Evolutionary conservation across 208 protist genomes (phyloP).

Genomic region (Endotrypanum monterogeii): DNA sequence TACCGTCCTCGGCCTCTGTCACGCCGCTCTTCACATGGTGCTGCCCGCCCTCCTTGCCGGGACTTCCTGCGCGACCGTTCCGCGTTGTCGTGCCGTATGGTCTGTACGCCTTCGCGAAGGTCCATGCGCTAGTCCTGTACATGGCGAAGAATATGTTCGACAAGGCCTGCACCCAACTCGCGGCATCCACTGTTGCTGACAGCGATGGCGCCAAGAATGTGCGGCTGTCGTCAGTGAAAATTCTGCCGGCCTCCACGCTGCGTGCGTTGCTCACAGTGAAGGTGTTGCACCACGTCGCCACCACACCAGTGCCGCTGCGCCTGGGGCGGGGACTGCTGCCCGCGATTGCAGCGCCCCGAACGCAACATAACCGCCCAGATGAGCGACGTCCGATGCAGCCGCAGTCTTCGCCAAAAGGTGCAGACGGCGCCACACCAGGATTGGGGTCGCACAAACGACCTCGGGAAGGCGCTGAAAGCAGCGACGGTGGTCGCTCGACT

Average conservation of each 20-base stretch:
- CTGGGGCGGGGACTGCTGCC: neutral
- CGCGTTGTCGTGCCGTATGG: conserved; percentile 57
- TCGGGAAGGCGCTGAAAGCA: neutral
- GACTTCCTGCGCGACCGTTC: conserved; percentile 57
- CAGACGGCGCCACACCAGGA: neutral
- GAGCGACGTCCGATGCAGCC: neutral
- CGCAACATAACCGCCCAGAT: neutral
- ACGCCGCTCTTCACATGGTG: conserved; percentile 60
- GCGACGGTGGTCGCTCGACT: neutral
- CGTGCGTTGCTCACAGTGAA: conserved; percentile 62
- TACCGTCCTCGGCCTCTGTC: conserved; percentile 12
- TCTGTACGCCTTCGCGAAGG: conserved; percentile 44
- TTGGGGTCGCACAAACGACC: neutral
- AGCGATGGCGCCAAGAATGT: neutral
- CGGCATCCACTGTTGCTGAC: neutral
- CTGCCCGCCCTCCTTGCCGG: conserved; percentile 76
- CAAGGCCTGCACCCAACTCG: conserved; percentile 46
- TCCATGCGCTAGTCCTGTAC: conserved; percentile 75
- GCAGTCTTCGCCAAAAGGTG: neutral
- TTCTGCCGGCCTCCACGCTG: conserved; percentile 30
- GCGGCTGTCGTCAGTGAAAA: conserved; percentile 17
- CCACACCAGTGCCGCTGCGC: conserved; percentile 23
- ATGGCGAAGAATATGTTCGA: conserved; percentile 58
- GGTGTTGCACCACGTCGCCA: conserved; percentile 59
- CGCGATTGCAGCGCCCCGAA: too few species aligned